Conservation (phyloP, 129 eudicot species). For the Smallanthus sonchifolius region DNA sequence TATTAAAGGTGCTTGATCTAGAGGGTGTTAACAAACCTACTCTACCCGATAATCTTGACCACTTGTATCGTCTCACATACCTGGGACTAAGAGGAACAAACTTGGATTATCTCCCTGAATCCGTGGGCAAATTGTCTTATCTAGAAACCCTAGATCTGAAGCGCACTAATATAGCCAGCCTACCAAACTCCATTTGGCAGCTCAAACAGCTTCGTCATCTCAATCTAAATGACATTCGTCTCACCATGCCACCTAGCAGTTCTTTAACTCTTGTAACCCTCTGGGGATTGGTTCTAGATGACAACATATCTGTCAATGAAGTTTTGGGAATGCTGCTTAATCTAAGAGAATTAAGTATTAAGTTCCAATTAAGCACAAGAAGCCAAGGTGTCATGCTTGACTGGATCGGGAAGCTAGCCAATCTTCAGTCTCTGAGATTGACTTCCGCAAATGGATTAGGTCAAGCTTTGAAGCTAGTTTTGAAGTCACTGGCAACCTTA, state of each 20-base stretch:
- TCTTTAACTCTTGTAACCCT: constrained; percentile 37
- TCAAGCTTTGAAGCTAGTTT: constrained; percentile 29
- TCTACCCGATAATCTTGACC: constrained; percentile 49
- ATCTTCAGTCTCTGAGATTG: constrained; percentile 44
- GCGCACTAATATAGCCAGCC: constrained; percentile 33
- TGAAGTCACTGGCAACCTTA: constrained; percentile 31
- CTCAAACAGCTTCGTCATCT: constrained; percentile 43
- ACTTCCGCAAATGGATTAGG: constrained; percentile 15
- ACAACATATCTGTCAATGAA: constrained; percentile 20
- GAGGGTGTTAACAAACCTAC: constrained; percentile 51
- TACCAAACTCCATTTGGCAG: constrained; percentile 53
- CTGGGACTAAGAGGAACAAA: constrained; percentile 53
- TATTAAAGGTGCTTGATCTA: constrained; percentile 66
- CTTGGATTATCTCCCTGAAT: constrained; percentile 42
- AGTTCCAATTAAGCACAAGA: constrained; percentile 21
- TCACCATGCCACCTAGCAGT: constrained; percentile 32
- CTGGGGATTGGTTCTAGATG: constrained; percentile 48
- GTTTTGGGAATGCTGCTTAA: constrained; percentile 29
- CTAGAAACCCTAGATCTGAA: constrained; percentile 62
- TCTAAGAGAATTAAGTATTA: constrained; percentile 50
- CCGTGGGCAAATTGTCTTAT: constrained; percentile 42
- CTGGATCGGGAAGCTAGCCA: constrained; percentile 35
- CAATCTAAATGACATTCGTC: constrained; percentile 35
- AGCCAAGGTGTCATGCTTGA: constrained; percentile 27
- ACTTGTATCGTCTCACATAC: constrained; percentile 45